phyloP scores from a whole-genome alignment of 2,329 filamentous ascomycete genomes.

The Penicillium sp. region DNA sequence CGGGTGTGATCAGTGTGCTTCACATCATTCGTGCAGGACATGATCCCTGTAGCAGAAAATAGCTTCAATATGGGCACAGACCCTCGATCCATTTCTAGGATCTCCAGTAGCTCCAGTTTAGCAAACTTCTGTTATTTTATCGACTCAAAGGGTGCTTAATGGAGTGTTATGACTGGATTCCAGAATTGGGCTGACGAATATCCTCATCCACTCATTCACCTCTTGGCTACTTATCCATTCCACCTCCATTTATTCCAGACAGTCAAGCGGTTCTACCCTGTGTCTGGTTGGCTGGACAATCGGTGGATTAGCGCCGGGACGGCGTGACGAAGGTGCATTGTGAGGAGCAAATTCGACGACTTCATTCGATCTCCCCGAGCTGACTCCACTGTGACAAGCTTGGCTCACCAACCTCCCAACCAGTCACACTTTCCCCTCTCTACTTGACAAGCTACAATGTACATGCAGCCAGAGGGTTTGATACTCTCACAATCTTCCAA shows the following conservation, averaged over 20 bases:
- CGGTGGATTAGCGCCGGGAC: conserved; percentile 30
- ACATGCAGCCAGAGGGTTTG: conserved; percentile 16
- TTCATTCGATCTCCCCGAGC: conserved; percentile 20
- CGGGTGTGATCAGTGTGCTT: conserved; percentile 1
- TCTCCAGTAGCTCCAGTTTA: background rate
- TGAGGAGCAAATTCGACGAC: conserved; percentile 8
- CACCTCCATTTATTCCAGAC: background rate
- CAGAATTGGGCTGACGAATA: conserved; percentile 3
- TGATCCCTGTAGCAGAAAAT: background rate
- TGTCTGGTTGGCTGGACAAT: conserved; percentile 33
- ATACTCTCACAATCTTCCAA: conserved; percentile 13
- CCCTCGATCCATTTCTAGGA: background rate
- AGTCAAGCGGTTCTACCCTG: conserved; percentile 28
- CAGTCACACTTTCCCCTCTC: conserved; percentile 25
- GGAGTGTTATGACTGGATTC: conserved; percentile 5
- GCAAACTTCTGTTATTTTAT: background rate
- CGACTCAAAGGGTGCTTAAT: conserved; percentile 6
- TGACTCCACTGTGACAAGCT: conserved; percentile 35
- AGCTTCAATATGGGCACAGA: conserved; percentile 3
- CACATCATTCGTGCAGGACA: background rate
- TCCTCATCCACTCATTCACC: conserved; percentile 1
- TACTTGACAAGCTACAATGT: conserved; percentile 12
- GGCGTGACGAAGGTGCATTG: conserved; percentile 24
- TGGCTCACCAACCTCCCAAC: conserved; percentile 24
- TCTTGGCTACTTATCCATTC: conserved; percentile 5